Conservation (phyloP, 2,329 filamentous ascomycete species). For the Alternaria rosae region DNA sequence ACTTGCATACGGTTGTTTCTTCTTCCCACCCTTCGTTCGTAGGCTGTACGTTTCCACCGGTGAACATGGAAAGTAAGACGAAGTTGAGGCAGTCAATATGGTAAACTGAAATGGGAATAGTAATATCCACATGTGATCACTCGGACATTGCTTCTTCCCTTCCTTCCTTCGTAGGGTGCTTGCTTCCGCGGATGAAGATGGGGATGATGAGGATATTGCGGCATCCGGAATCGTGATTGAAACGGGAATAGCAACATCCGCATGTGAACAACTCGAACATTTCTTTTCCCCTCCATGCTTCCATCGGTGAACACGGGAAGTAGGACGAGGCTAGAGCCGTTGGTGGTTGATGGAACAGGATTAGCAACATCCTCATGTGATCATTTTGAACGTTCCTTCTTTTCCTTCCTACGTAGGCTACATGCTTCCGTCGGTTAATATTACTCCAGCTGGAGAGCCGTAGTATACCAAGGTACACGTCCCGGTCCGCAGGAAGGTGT, state of each 20-base stretch:
- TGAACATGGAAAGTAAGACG: background rate
- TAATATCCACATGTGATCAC: background rate
- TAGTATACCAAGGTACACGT: background rate
- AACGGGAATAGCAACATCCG: background rate
- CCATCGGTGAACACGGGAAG: background rate
- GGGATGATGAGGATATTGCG: no score
- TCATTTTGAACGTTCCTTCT: background rate
- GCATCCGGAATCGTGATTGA: background rate
- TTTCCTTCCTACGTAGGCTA: background rate
- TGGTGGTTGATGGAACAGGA: no score
- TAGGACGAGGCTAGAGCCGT: background rate
- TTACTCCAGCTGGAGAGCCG: background rate
- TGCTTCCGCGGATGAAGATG: background rate
- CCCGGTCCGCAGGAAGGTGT: background rate
- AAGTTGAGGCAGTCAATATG: background rate
- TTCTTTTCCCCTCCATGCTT: background rate
- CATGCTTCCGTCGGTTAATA: constrained; percentile 2
- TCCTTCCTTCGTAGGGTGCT: background rate
- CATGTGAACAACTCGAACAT: background rate
- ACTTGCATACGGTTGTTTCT: background rate
- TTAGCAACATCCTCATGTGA: background rate
- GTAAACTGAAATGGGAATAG: background rate
- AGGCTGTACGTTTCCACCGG: background rate
- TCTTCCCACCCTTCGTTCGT: background rate
- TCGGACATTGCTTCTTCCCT: background rate